Evolutionary conservation across 73 alveolate species (phyloP).

Genomic region (Paramecium octaurelia): DNA sequence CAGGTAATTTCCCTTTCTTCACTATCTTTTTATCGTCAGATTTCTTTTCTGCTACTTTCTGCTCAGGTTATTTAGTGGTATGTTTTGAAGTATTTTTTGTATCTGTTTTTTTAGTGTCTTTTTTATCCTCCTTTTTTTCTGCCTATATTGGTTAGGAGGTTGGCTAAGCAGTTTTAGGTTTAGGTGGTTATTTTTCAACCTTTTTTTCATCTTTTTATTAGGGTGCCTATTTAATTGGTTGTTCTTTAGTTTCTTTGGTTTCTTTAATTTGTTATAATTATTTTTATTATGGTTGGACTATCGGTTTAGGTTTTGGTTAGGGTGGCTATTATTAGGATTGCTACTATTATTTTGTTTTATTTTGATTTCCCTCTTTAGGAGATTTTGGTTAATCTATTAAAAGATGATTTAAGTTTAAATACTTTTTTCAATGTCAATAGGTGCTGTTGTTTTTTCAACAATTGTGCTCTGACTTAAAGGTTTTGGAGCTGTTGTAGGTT

Average conservation of each 20-base stretch:
- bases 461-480: conserved; percentile 9
- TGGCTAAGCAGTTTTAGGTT: not conserved
- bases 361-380: not conserved
- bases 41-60: not conserved
- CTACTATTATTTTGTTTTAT: not conserved
- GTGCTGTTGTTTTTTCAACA: not conserved
- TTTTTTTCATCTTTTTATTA: not conserved
- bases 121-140: not conserved
- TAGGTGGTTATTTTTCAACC: not conserved
- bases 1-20: not conserved
- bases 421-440: not conserved
- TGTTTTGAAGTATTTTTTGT: not conserved
- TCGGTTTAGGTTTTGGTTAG: not conserved
- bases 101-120: not conserved
- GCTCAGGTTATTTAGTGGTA: not conserved
- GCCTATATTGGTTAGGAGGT: not conserved
- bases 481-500: not conserved
- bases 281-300: not conserved
- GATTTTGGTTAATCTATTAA: not conserved
- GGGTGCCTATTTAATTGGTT: not conserved
- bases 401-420: not conserved
- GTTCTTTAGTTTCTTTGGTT: not conserved
- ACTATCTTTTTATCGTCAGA: not conserved
- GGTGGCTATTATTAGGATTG: not conserved
- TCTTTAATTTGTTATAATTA: not conserved